Percentiles rank a stretch among this genome's conserved stretches.
phyloP scores from a whole-genome alignment of 495 filamentous ascomycete species.

The Tuber brumale region DNA sequence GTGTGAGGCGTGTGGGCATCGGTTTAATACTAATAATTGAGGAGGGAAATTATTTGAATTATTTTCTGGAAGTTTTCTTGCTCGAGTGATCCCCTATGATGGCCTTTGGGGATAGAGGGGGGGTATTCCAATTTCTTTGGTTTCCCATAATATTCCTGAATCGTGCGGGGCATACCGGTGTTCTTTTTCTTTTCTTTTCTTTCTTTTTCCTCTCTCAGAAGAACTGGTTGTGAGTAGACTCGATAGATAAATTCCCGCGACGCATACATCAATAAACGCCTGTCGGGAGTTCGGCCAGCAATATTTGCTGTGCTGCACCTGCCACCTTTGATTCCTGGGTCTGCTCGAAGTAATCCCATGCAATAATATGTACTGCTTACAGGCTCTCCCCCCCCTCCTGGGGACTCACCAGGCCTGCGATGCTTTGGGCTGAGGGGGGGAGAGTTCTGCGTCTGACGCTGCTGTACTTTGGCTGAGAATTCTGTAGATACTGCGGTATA shows the following conservation, averaged over 20 bases:
- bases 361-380: neutral
- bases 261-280: neutral
- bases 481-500: neutral
- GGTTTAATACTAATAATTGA: slow-evolving; percentile 15
- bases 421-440: neutral
- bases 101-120: neutral
- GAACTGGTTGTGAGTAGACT: neutral
- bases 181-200: too few relatives aligned
- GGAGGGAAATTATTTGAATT: neutral
- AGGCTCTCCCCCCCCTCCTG: neutral
- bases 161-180: too few relatives aligned
- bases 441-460: neutral
- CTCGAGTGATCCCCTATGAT: neutral
- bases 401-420: neutral
- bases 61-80: neutral
- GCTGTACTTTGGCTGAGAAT: neutral
- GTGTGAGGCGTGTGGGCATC: slow-evolving; percentile 39
- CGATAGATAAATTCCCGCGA: neutral
- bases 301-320: neutral
- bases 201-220: too few relatives aligned
- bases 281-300: neutral
- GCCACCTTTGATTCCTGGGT: neutral
- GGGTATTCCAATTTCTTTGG: neutral
- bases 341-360: neutral
- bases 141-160: neutral